phyloP scores from a whole-genome alignment of 768 basidiomycete species.

The Agrocybe chaxingu region DNA sequence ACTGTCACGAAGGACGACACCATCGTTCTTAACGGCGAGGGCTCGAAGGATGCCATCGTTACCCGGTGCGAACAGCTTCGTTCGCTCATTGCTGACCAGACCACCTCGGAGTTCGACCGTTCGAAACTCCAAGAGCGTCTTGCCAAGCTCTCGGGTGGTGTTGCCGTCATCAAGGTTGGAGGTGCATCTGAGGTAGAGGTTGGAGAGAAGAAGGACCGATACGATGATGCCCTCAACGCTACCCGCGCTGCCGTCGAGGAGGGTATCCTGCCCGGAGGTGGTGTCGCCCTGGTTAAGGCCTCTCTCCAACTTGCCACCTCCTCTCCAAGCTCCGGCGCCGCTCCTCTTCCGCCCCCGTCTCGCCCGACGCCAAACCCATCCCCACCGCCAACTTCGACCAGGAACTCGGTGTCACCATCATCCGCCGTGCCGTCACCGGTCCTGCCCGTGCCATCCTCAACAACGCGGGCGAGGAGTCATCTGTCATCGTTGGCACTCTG shows the following conservation, averaged over 20 bases:
- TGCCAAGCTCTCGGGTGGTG: slow-evolving; percentile 93
- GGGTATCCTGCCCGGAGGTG: slow-evolving; percentile 96
- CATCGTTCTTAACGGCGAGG: slow-evolving; percentile 91
- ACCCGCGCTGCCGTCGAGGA: slow-evolving; percentile 98
- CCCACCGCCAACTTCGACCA: slow-evolving; percentile 93
- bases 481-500: slow-evolving; percentile 89
- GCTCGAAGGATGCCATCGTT: slow-evolving; percentile 84
- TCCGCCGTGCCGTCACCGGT: slow-evolving; percentile 78
- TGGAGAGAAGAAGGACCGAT: slow-evolving; percentile 98
- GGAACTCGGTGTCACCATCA: slow-evolving; percentile 91
- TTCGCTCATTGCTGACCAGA: slow-evolving; percentile 70
- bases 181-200: slow-evolving; percentile 94
- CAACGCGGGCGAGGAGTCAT: slow-evolving; percentile 94
- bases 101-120: slow-evolving; percentile 91
- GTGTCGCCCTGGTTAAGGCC: slow-evolving; percentile 89
- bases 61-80: slow-evolving; percentile 97
- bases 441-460: slow-evolving; percentile 86
- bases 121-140: slow-evolving; percentile 96
- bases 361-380: slow-evolving; percentile 63
- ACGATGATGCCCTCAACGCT: slow-evolving; percentile 96
- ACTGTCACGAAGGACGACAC: slow-evolving; percentile 99
- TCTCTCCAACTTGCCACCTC: slow-evolving; percentile 64
- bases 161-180: slow-evolving; percentile 98
- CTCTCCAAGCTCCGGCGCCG: slow-evolving; percentile 41
- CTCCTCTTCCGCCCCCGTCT: slow-evolving; percentile 46